Base-by-base conservation (phyloP, 2,329 filamentous ascomycete genomes). In the Tolypocladium inflatum region DNA sequence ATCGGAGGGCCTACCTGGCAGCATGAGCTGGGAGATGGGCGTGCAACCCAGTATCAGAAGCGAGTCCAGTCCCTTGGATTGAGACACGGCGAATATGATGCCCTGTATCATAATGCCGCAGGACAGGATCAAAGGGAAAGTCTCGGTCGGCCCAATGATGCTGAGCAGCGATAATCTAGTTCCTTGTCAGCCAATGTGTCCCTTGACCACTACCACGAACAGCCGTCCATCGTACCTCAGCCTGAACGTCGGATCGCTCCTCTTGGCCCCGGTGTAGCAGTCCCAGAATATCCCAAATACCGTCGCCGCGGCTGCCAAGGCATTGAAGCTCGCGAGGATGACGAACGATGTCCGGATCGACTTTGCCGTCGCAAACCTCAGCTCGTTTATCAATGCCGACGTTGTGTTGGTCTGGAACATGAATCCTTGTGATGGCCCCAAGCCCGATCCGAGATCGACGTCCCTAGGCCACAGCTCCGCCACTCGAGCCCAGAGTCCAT, bases 261-360 rank as follows among this genome's bases (percentile, higher is more conserved):
- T 73, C 68, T 72, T 78, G 23, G 73, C 68, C 57, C 68, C 72
- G 57, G 73, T 72, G 66, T 82, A 84, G 62, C 77, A 79, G 61
- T 85, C 80, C 67, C 79, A 80, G 45, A 84, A 68, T 56, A 87
- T 85, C 33, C 81, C 81, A 33, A 75, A 62, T 11, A 80, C 79
- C 8, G 82, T 83, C 21, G 76, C 75, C 58, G 83, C 77, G 5
- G 83, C 82, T 21, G 80, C 80, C 56, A 84, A 67, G 26, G 81
- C 76, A 68, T 87, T 87, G 72, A 86, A 85, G 57, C 76, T 71
- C 41, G 83, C 80, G 57, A 87, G 74, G 60, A 86, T 82, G 58
- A 86, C 80, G 50, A 81, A 82, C 30, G 83, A 85, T 21, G 80
- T 84, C 63, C 84, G 77, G 64, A 85, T 76, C 39, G 82, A 85